These are phyloP conservation scores for Echites panduratus DNA, from an alignment of 257 asterid species.

Conservation along the genomic window DNA sequence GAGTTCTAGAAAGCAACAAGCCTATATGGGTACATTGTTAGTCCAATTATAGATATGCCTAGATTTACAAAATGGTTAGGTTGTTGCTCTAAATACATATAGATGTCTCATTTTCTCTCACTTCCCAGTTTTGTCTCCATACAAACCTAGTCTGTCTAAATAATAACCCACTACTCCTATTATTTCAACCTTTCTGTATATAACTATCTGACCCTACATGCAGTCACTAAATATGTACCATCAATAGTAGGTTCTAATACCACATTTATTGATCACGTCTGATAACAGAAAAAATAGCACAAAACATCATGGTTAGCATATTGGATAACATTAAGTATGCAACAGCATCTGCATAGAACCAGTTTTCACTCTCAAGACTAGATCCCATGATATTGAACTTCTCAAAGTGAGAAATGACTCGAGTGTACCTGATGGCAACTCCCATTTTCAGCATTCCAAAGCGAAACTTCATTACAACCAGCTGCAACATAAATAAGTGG, in stretches of 20 bases:
- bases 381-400: not conserved
- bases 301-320: not conserved
- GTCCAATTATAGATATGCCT: not conserved
- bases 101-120: not conserved
- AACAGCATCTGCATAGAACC: not conserved
- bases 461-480: constrained; percentile 93
- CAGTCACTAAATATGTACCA: not conserved
- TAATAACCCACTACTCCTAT: not conserved
- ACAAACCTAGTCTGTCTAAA: not conserved
- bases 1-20: not conserved
- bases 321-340: not conserved
- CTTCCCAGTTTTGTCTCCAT: not conserved
- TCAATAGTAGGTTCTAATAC: not conserved
- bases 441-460: constrained; percentile 97
- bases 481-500: constrained; percentile 97
- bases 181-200: not conserved
- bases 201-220: not conserved
- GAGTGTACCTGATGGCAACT: constrained; percentile 93
- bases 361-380: not conserved
- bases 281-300: not conserved
- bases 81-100: not conserved
- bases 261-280: not conserved
- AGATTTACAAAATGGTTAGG: not conserved
- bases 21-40: not conserved
- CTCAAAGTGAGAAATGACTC: constrained; percentile 3